phyloP scores from a whole-genome alignment of 441 rosid genomes.

The Manihot esculenta region DNA sequence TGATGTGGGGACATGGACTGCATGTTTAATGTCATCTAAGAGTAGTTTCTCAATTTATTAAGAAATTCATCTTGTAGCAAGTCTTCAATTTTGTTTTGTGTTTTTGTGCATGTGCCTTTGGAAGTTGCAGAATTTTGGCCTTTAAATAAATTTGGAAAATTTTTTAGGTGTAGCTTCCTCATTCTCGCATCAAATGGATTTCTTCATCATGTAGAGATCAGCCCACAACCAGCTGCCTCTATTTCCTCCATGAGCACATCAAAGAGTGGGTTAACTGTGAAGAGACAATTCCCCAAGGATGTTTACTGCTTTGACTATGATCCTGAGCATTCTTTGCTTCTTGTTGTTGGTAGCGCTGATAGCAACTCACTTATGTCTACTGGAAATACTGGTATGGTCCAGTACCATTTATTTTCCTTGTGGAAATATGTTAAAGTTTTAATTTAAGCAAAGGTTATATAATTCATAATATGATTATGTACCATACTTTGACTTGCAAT shows the following conservation, averaged over 20 bases:
- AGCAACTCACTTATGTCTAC: slow-evolving; percentile 36
- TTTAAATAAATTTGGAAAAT: slow-evolving; percentile 24
- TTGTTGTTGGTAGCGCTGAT: slow-evolving; percentile 53
- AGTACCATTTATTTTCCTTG: slow-evolving; percentile 21
- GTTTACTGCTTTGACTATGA: slow-evolving; percentile 75
- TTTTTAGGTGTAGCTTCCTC: slow-evolving; percentile 70
- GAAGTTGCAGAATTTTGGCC: slow-evolving; percentile 20
- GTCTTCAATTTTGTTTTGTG: not conserved
- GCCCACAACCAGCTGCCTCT: slow-evolving; percentile 67
- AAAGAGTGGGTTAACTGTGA: slow-evolving; percentile 37
- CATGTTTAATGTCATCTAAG: not conserved
- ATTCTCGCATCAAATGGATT: slow-evolving; percentile 72
- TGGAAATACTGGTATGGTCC: slow-evolving; percentile 61
- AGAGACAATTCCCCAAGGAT: slow-evolving; percentile 61
- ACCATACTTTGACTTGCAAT: not conserved
- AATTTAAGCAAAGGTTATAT: not conserved
- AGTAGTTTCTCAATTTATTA: not conserved
- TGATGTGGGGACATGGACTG: not conserved
- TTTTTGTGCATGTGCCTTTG: slow-evolving; percentile 14
- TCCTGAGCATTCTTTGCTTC: slow-evolving; percentile 60
- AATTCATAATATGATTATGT: not conserved
- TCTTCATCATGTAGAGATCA: slow-evolving; percentile 62
- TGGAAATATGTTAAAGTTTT: not conserved
- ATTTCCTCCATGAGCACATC: slow-evolving; percentile 44
- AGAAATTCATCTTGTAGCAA: not conserved